A percentile compares a stretch with the other conserved stretches of the same genome.
phyloP scores from a whole-genome alignment of 306 rosid genomes.

The Acacia melanoxylon region DNA sequence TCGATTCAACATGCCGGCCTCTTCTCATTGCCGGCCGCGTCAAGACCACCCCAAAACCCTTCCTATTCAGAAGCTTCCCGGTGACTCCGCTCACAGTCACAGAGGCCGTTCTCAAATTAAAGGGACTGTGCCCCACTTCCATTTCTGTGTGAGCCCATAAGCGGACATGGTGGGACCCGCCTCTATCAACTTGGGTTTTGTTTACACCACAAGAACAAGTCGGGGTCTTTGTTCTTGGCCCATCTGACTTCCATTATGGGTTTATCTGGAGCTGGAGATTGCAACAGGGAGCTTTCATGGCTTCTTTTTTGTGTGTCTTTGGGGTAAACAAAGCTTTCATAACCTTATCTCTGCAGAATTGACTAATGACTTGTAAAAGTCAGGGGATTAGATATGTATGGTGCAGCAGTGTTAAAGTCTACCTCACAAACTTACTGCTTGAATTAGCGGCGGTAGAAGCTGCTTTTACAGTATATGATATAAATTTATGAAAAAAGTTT shows the following conservation, averaged over 20 bases:
- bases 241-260: neutral
- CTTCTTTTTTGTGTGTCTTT: neutral
- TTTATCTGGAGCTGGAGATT: neutral
- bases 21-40: constrained; percentile 42
- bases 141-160: neutral
- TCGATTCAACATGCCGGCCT: constrained; percentile 47
- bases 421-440: too few species aligned
- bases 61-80: neutral
- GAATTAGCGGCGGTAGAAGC: too few species aligned
- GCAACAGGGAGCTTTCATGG: neutral
- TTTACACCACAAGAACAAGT: constrained; percentile 28
- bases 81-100: constrained; percentile 10
- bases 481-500: too few species aligned
- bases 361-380: neutral
- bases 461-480: too few species aligned
- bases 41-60: constrained; percentile 16
- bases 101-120: constrained; percentile 6
- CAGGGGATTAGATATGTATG: constrained; percentile 38
- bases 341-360: neutral
- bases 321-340: neutral
- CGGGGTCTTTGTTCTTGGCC: neutral
- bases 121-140: constrained; percentile 28
- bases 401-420: constrained; percentile 18
- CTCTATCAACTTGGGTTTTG: neutral
- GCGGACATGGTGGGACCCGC: constrained; percentile 35